Base-by-base conservation (phyloP, 176 grass and related monocot species). In the Canna indica region DNA sequence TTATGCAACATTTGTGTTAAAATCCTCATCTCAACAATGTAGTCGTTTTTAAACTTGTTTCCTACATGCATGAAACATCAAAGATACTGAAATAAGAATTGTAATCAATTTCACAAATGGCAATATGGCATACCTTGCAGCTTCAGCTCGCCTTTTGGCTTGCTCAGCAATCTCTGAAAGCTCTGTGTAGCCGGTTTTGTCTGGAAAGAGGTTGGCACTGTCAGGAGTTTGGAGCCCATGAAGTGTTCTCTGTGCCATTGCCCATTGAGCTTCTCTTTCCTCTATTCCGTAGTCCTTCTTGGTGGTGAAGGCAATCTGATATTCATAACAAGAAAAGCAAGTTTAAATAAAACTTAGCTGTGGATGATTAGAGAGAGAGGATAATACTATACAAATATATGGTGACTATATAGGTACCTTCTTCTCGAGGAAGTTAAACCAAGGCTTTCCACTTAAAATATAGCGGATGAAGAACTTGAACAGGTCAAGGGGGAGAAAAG, bases 251-350 rank as follows among this genome's bases (percentile, higher is more conserved):
- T 97, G 88, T 30, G 93, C 88, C 69, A 70, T 90, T 22, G 93
- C 93, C 93, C 93, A 97, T 77, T 87, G 81, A 48, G 90, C 80
- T 71, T 97, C 88, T 38, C 93, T 82, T 69, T 97, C 86, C 78
- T 87, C 86, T 34, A 73, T 83, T 3, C 93, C 93, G 22, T 97
- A 97, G 74, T 97, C 89, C 80, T 97, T 90, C 81, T 97, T 97
- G 17, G 72, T 78, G 36, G 93, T 90, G 78, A 97, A 97, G 15
- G 81, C 82, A 25, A 85, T 78, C 93, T 90, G 81, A 34, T 30
- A 68, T 52, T 74, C 33, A 67, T 54, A 31, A 59, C 29, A 53
- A 0, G 24, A 57, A 22, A 57, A 24, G 9, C 20, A 57, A 26
- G 8, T 25, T 57, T 57, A 48, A 48, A 48, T 11, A 15, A 17